These are phyloP conservation scores for Stramenopiles sp. DNA, from an alignment of 352 stramenopile genomes.

Conservation along the genomic window DNA sequence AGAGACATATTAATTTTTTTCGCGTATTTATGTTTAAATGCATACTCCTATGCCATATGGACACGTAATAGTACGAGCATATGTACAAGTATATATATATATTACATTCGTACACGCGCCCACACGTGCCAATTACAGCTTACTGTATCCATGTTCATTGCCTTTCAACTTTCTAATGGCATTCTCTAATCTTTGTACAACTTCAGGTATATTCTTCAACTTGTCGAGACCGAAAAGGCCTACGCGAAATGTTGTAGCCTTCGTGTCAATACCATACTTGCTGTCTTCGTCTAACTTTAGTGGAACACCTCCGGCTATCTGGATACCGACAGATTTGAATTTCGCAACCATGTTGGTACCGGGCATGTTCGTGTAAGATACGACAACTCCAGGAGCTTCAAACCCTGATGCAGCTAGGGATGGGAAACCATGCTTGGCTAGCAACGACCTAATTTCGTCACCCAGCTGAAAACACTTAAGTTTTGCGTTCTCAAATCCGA, in stretches of 20 bases:
- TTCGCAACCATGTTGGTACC: slow-evolving; percentile 39
- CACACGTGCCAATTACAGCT: too few species aligned
- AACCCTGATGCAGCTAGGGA: slow-evolving; percentile 39
- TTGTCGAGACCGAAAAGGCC: slow-evolving; percentile 58
- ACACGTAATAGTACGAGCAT: too few species aligned
- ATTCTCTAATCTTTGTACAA: slow-evolving; percentile 30
- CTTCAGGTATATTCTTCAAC: slow-evolving; percentile 36
- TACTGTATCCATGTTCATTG: too few species aligned
- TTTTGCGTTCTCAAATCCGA: slow-evolving; percentile 18
- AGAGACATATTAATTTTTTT: too few species aligned
- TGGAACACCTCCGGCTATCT: slow-evolving; percentile 46
- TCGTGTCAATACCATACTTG: slow-evolving; percentile 38
- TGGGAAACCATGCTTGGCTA: slow-evolving; percentile 34
- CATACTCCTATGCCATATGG: too few species aligned
- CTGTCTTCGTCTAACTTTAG: slow-evolving; percentile 48
- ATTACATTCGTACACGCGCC: too few species aligned
- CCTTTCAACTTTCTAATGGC: slow-evolving; percentile 33
- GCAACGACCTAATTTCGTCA: slow-evolving; percentile 25
- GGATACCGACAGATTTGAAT: slow-evolving; percentile 41
- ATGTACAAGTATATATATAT: too few species aligned
- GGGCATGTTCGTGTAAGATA: slow-evolving; percentile 43
- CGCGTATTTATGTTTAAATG: too few species aligned
- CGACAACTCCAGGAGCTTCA: slow-evolving; percentile 41
- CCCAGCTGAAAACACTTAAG: slow-evolving; percentile 28
- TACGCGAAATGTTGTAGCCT: too few species aligned